phyloP scores from a whole-genome alignment of 768 basidiomycete species.

The Russula lepida region DNA sequence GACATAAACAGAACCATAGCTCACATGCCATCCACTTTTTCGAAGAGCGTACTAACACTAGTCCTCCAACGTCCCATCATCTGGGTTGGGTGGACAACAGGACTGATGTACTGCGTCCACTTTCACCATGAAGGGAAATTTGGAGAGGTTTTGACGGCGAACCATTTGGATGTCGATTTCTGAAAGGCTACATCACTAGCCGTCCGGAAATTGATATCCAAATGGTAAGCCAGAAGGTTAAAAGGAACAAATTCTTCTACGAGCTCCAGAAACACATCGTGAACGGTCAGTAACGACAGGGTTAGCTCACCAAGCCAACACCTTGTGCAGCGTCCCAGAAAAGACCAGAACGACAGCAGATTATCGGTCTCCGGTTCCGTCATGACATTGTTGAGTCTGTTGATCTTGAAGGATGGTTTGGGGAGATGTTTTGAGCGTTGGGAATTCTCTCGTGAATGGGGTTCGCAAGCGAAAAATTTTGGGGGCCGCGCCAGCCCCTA shows the following conservation, averaged over 20 bases:
- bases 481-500: too few relatives aligned
- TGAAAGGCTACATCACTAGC: background rate
- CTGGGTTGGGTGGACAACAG: background rate
- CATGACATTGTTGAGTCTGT: too few relatives aligned
- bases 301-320: too few relatives aligned
- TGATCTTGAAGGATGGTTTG: too few relatives aligned
- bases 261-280: background rate
- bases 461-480: too few relatives aligned
- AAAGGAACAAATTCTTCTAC: background rate
- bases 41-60: background rate
- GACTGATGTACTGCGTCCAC: background rate
- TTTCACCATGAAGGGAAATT: background rate
- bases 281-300: too few relatives aligned
- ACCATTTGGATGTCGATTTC: background rate
- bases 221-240: background rate
- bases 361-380: too few relatives aligned
- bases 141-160: background rate
- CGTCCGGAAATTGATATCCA: background rate
- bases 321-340: too few relatives aligned
- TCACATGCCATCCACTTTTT: background rate
- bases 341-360: too few relatives aligned
- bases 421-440: too few relatives aligned
- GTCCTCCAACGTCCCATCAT: background rate
- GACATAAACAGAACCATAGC: background rate
- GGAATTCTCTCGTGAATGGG: too few relatives aligned